These are phyloP conservation scores for Melanopsichium pennsylvanicum DNA, from an alignment of 1,284 basidiomycete genomes.

Conservation along the genomic window DNA sequence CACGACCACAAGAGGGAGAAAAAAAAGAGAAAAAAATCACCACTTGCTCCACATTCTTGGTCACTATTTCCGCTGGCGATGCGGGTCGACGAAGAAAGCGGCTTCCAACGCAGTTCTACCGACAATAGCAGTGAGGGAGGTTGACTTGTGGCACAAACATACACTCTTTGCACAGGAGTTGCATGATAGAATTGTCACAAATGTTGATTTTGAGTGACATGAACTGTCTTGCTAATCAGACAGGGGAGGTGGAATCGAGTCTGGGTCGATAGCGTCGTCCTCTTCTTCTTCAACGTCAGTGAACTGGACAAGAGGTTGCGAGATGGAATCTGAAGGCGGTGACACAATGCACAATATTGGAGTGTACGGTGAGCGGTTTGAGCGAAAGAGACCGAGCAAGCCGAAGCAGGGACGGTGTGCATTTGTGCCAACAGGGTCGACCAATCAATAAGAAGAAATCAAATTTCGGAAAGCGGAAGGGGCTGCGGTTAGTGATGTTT, in stretches of 20 bases:
- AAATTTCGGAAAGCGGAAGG: background rate
- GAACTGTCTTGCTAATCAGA: constrained; percentile 9
- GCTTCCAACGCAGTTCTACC: too few species aligned
- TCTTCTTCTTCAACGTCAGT: constrained; percentile 38
- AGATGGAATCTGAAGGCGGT: constrained; percentile 22
- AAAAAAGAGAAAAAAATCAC: background rate
- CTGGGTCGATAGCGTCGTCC: constrained; percentile 27
- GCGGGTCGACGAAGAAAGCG: too few species aligned
- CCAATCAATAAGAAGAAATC: background rate
- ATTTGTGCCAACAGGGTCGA: background rate
- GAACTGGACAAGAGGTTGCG: constrained; percentile 39
- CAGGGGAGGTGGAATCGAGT: constrained; percentile 28
- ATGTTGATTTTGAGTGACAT: background rate
- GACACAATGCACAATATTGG: too few species aligned
- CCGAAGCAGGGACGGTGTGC: too few species aligned
- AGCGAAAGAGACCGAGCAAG: background rate
- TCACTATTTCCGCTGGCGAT: background rate
- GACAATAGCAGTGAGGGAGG: too few species aligned
- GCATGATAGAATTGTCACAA: too few species aligned
- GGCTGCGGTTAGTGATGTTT: background rate
- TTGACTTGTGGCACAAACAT: too few species aligned
- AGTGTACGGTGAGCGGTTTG: background rate
- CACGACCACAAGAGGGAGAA: background rate
- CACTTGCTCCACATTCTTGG: constrained; percentile 2
- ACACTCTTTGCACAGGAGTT: too few species aligned